A percentile compares a stretch with the other conserved stretches of the same genome.
Evolutionary conservation across 345 rosid species (phyloP).

Genomic region (Eucalyptus marginata): DNA sequence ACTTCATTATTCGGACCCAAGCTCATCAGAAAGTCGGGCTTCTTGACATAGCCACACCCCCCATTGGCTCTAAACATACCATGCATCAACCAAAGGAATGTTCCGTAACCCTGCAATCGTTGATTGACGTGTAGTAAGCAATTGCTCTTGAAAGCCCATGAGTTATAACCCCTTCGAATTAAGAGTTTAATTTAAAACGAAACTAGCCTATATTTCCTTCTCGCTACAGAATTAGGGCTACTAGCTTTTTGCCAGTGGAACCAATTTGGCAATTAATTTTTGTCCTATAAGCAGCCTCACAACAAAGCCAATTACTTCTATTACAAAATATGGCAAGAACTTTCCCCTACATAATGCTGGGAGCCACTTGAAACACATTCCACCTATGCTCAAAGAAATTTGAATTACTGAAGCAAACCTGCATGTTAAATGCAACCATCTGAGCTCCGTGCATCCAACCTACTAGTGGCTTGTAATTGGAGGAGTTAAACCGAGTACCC

Average conservation of each 20-base stretch:
- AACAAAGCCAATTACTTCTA: not conserved
- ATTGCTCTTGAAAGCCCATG: not conserved
- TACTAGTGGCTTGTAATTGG: conserved; percentile 71
- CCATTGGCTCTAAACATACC: conserved; percentile 88
- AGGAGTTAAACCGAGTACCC: conserved; percentile 59
- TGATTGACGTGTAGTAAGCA: not conserved
- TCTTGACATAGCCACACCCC: conserved; percentile 78
- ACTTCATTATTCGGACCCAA: conserved; percentile 9
- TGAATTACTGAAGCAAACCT: conserved; percentile 21
- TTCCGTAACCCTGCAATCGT: conserved; percentile 45
- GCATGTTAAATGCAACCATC: conserved; percentile 99
- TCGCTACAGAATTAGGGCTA: not conserved
- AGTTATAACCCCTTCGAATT: not conserved
- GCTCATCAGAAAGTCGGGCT: conserved; percentile 50
- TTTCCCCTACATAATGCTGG: not conserved
- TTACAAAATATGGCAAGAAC: not conserved
- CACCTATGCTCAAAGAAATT: not conserved
- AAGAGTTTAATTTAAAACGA: not conserved
- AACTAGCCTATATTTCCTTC: not conserved
- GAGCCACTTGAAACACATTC: not conserved
- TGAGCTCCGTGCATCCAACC: conserved; percentile 98
- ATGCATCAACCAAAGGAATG: conserved; percentile 69
- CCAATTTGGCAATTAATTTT: not conserved
- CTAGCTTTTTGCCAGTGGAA: not conserved
- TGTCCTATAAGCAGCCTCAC: not conserved